Evolutionary conservation across 2,329 filamentous ascomycete species (phyloP).

Genomic region (Fusarium nodosum): DNA sequence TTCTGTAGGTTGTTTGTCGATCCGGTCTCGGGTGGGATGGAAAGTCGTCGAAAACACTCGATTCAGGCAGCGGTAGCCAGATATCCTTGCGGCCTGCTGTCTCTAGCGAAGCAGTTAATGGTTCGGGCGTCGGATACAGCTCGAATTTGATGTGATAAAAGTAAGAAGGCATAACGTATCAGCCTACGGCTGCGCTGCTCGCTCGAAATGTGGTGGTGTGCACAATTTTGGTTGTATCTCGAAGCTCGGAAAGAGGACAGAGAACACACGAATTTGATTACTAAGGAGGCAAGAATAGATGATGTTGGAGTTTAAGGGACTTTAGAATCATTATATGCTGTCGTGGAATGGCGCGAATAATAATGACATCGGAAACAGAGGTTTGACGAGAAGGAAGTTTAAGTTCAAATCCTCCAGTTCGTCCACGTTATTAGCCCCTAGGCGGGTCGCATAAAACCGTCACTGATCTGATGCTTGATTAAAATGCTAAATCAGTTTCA

Average conservation of each 20-base stretch:
- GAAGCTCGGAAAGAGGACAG: not conserved
- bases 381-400: not conserved
- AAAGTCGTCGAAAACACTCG: conserved; percentile 68
- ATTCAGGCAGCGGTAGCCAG: conserved; percentile 65
- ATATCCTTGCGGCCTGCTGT: conserved; percentile 48
- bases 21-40: conserved; percentile 62
- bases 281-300: conserved; percentile 46
- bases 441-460: no score
- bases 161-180: conserved; percentile 68
- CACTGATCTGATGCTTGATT: no score
- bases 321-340: conserved; percentile 40
- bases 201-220: conserved; percentile 1
- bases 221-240: conserved; percentile 4
- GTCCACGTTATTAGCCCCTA: no score
- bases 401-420: conserved; percentile 2
- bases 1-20: conserved; percentile 36
- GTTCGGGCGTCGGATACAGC: conserved; percentile 66
- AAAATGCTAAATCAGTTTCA: no score
- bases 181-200: conserved; percentile 5
- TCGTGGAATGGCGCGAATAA: not conserved
- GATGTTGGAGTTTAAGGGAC: conserved; percentile 2
- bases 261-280: not conserved
- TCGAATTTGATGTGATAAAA: conserved; percentile 77
- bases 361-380: not conserved
- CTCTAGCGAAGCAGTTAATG: conserved; percentile 39